phyloP scores from a whole-genome alignment of 805 yeast genomes.

The Cyberlindnera euphorbiiphila region DNA sequence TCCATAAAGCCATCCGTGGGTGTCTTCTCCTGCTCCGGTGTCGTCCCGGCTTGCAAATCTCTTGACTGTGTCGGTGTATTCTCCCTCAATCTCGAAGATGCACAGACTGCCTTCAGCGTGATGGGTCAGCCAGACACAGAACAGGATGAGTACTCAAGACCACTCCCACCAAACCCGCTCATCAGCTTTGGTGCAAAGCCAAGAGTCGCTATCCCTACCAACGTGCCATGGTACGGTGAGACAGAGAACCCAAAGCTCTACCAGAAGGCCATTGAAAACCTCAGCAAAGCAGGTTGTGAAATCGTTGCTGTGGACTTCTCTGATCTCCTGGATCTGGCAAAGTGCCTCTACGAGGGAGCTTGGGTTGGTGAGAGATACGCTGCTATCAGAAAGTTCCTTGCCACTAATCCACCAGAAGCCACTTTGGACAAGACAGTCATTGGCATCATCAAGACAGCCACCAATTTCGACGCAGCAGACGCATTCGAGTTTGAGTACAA shows the following conservation, averaged over 20 bases:
- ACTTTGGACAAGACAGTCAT: slow-evolving; percentile 83
- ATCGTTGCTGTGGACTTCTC: slow-evolving; percentile 65
- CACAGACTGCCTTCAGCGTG: slow-evolving; percentile 69
- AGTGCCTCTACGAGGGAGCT: slow-evolving; percentile 92
- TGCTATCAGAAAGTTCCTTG: slow-evolving; percentile 71
- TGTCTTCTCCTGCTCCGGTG: slow-evolving; percentile 79
- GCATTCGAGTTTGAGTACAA: slow-evolving; percentile 83
- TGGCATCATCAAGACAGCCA: slow-evolving; percentile 74
- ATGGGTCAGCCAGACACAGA: slow-evolving; percentile 67
- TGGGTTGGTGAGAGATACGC: slow-evolving; percentile 97
- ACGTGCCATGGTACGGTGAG: slow-evolving; percentile 79
- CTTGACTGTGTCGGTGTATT: slow-evolving; percentile 90
- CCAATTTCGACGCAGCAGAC: slow-evolving; percentile 73
- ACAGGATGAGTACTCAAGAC: slow-evolving; percentile 77
- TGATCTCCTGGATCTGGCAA: slow-evolving; percentile 76
- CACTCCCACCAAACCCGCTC: slow-evolving; percentile 63
- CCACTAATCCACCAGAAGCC: slow-evolving; percentile 62
- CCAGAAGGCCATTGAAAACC: slow-evolving; percentile 52
- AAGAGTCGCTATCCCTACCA: slow-evolving; percentile 71
- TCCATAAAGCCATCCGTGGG: slow-evolving; percentile 95
- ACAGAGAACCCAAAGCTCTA: slow-evolving; percentile 69
- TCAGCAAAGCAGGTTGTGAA: slow-evolving; percentile 53
- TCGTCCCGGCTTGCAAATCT: slow-evolving; percentile 96
- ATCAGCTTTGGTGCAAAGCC: slow-evolving; percentile 55
- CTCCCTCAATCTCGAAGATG: slow-evolving; percentile 73